Percentiles rank a stretch among this genome's conserved stretches.
Evolutionary conservation across 139 green algal genomes (phyloP).

Genomic region (Dunaliella primolecta): DNA sequence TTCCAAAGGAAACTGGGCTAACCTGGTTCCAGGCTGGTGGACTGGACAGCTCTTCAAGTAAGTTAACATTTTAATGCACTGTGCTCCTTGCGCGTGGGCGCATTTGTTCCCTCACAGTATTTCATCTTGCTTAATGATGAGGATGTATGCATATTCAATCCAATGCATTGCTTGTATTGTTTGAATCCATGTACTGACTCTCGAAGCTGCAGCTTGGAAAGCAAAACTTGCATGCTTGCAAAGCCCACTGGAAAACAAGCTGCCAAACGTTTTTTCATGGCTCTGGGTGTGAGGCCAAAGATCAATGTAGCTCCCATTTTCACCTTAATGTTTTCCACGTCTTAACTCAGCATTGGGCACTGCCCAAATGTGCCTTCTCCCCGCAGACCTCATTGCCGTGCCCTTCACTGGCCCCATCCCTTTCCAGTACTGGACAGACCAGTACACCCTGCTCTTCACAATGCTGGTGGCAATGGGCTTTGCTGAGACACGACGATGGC

Average conservation of each 20-base stretch:
- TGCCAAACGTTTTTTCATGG: no score
- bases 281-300: no score
- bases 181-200: not conserved
- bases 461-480: slow-evolving; percentile 85
- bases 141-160: not conserved
- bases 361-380: not conserved
- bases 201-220: not conserved
- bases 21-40: not conserved
- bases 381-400: slow-evolving; percentile 28
- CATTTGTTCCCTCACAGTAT: not conserved
- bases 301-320: not conserved
- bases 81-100: not conserved
- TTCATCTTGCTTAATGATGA: not conserved
- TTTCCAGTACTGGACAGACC: slow-evolving; percentile 75
- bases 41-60: not conserved
- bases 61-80: not conserved
- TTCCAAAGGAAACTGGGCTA: not conserved
- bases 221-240: not conserved
- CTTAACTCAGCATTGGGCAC: not conserved
- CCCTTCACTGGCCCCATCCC: slow-evolving; percentile 73
- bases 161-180: not conserved
- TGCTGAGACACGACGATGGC: slow-evolving; percentile 71
- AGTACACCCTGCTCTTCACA: slow-evolving; percentile 81
- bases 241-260: not conserved
- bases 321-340: not conserved